A percentile compares a stretch with the other conserved stretches of the same genome.
These are phyloP conservation scores for Penicillium antarcticum DNA, from an alignment of 495 filamentous ascomycete species.

Conservation along the genomic window DNA sequence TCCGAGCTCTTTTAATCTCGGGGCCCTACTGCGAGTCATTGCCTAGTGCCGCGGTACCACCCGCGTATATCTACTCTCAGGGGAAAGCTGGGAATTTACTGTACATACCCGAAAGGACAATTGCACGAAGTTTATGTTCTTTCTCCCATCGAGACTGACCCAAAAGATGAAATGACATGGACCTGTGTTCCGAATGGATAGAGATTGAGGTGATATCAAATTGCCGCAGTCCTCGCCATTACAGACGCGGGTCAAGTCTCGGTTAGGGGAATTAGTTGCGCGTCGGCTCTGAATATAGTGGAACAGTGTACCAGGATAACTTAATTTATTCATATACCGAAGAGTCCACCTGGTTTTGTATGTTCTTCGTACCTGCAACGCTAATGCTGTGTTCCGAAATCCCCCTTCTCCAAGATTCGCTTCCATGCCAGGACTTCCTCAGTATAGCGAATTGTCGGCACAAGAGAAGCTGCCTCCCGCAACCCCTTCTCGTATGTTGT, in stretches of 20 bases:
- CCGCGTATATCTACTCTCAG: not conserved
- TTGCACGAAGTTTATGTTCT: no score
- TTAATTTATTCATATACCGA: not conserved
- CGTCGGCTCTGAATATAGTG: not conserved
- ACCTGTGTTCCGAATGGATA: no score
- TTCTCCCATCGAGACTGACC: no score
- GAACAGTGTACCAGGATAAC: not conserved
- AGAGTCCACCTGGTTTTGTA: not conserved
- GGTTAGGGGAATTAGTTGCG: not conserved
- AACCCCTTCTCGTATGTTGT: slow-evolving; percentile 13
- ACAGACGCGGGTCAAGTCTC: no score
- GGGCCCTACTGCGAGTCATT: slow-evolving; percentile 5
- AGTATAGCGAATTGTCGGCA: slow-evolving; percentile 26
- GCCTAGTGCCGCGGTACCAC: not conserved
- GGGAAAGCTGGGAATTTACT: no score
- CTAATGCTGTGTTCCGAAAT: not conserved
- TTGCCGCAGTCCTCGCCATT: no score
- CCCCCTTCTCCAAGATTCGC: not conserved
- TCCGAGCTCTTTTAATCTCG: slow-evolving; percentile 1
- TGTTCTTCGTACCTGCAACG: not conserved
- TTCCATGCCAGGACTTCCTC: not conserved
- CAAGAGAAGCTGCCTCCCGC: slow-evolving; percentile 28
- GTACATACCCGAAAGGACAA: no score
- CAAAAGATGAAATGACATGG: no score
- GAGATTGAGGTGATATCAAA: no score